Evolutionary conservation across 495 filamentous ascomycete species (phyloP).

Genomic region (Cercophora samala): DNA sequence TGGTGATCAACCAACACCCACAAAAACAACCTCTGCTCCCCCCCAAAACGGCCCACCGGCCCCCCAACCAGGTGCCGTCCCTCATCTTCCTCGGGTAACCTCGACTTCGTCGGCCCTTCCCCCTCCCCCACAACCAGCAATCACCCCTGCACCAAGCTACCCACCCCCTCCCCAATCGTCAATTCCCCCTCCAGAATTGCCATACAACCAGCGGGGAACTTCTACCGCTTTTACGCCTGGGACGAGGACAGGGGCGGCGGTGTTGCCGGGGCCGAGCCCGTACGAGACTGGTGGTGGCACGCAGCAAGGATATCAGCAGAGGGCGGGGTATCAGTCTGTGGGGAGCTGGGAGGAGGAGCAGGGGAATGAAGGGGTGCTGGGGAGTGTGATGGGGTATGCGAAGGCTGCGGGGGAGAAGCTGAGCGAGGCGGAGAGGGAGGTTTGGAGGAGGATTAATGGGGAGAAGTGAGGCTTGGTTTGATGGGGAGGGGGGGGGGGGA

Average conservation of each 20-base stretch:
- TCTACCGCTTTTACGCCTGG: conserved; percentile 20
- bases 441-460: conserved; percentile 68
- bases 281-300: conserved; percentile 10
- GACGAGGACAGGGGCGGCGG: background rate
- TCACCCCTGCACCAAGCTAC: conserved; percentile 41
- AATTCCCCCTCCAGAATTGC: conserved; percentile 36
- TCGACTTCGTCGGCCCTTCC: background rate
- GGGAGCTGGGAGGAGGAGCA: conserved; percentile 21
- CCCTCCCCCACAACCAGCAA: background rate
- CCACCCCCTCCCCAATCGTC: conserved; percentile 43
- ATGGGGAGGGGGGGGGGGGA: background rate
- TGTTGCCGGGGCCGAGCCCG: conserved; percentile 2
- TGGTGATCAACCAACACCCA: conserved; percentile 39
- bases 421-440: conserved; percentile 60
- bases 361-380: conserved; percentile 50
- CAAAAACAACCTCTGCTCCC: conserved; percentile 43
- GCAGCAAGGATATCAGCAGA: background rate
- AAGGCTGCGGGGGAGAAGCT: conserved; percentile 59
- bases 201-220: conserved; percentile 39
- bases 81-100: conserved; percentile 22
- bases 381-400: conserved; percentile 58
- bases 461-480: conserved; percentile 24
- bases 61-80: conserved; percentile 56
- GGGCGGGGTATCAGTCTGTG: background rate
- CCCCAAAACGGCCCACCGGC: conserved; percentile 43